A percentile compares a stretch with the other conserved stretches of the same genome.
Evolutionary conservation across 208 protist species (phyloP).

Genomic region (Leptomonas seymouri): DNA sequence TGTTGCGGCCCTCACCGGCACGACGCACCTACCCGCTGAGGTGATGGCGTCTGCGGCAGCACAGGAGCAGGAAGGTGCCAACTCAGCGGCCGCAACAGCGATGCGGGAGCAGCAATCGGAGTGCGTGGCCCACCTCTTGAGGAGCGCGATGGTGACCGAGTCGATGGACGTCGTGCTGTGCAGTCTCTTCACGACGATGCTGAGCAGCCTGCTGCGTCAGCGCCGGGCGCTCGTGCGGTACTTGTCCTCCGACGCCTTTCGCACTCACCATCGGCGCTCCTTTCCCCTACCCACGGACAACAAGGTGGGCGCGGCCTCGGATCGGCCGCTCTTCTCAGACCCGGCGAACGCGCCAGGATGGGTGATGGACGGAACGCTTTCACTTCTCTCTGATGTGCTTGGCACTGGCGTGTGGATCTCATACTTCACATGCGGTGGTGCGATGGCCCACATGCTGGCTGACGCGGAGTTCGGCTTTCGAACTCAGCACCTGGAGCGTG

Average conservation of each 20-base stretch:
- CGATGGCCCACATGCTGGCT: slow-evolving; percentile 55
- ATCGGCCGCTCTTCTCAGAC: slow-evolving; percentile 37
- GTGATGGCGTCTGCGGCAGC: slow-evolving; percentile 15
- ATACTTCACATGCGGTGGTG: slow-evolving; percentile 67
- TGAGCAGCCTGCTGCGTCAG: slow-evolving; percentile 48
- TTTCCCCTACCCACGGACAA: slow-evolving; percentile 29
- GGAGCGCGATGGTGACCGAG: slow-evolving; percentile 72
- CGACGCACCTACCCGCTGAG: slow-evolving; percentile 28
- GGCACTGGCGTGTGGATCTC: slow-evolving; percentile 65
- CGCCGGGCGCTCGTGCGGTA: slow-evolving; percentile 51
- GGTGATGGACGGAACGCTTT: slow-evolving; percentile 64
- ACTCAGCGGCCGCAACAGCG: slow-evolving; percentile 12
- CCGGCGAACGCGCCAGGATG: slow-evolving; percentile 53
- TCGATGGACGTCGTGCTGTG: slow-evolving; percentile 66
- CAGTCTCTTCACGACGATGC: slow-evolving; percentile 49
- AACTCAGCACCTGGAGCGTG: slow-evolving; percentile 66
- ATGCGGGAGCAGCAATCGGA: slow-evolving; percentile 39
- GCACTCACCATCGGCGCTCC: slow-evolving; percentile 39
- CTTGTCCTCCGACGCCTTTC: slow-evolving; percentile 47
- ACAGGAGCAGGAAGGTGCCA: slow-evolving; percentile 25
- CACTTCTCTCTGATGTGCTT: slow-evolving; percentile 75
- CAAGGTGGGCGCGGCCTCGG: slow-evolving; percentile 1
- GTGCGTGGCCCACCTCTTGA: slow-evolving; percentile 59
- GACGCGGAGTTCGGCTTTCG: slow-evolving; percentile 54
- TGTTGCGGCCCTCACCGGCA: slow-evolving; percentile 61